Percentiles rank a stretch among this genome's conserved stretches.
Evolutionary conservation across 148 eudicot genomes (phyloP).

Genomic region (Camellia granthamiana): DNA sequence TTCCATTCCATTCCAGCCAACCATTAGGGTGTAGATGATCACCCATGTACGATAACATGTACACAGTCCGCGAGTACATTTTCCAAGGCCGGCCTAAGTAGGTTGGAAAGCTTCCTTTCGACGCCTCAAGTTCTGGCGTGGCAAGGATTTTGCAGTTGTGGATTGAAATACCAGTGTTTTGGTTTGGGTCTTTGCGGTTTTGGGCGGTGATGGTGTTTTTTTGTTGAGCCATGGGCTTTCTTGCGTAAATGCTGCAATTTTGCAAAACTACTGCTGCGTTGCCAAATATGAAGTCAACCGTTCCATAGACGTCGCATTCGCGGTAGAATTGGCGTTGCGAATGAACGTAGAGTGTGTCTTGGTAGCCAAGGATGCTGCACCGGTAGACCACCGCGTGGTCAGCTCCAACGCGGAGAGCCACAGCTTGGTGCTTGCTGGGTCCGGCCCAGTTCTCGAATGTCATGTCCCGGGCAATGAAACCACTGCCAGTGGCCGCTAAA

Average conservation of each 20-base stretch:
- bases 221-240: constrained; percentile 60
- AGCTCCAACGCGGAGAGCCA: constrained; percentile 79
- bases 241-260: constrained; percentile 60
- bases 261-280: constrained; percentile 95
- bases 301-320: constrained; percentile 85
- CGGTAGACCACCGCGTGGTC: constrained; percentile 83
- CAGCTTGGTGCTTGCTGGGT: constrained; percentile 76
- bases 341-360: constrained; percentile 92
- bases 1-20: constrained; percentile 85
- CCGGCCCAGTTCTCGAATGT: constrained; percentile 89
- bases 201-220: constrained; percentile 94
- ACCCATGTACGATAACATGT: constrained; percentile 59
- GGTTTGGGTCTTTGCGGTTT: constrained; percentile 85
- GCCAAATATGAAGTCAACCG: constrained; percentile 91
- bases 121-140: constrained; percentile 48
- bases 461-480: constrained; percentile 82
- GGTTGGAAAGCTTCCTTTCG: constrained; percentile 42
- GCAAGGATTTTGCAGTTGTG: constrained; percentile 54
- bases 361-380: constrained; percentile 78
- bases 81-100: constrained; percentile 94
- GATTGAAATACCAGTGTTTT: constrained; percentile 90
- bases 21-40: constrained; percentile 73
- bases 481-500: constrained; percentile 78
- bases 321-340: constrained; percentile 81
- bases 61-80: constrained; percentile 60